Evolutionary conservation across 2,329 filamentous ascomycete genomes (phyloP).

Genomic region (Xylariaceae sp.): DNA sequence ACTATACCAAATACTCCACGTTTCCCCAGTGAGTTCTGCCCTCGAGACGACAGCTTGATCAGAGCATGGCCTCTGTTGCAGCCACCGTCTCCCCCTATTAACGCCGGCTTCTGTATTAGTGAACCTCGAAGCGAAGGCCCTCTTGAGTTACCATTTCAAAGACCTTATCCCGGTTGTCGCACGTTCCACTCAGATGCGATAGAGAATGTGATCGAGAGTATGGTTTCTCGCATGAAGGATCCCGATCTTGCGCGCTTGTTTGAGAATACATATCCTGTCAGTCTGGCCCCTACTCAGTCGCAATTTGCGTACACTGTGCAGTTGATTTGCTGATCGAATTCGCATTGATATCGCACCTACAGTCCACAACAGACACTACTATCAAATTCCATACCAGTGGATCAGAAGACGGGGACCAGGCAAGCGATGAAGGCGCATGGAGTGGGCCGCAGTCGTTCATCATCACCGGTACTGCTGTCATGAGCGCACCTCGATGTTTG

Average conservation of each 20-base stretch:
- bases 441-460: slow-evolving; percentile 85
- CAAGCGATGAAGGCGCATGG: slow-evolving; percentile 60
- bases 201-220: slow-evolving; percentile 78
- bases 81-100: slow-evolving; percentile 5
- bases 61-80: neutral
- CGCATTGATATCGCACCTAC: neutral
- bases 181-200: slow-evolving; percentile 85
- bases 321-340: slow-evolving; percentile 15
- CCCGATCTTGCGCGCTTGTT: slow-evolving; percentile 88
- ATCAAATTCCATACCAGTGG: slow-evolving; percentile 78
- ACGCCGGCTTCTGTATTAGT: slow-evolving; percentile 41
- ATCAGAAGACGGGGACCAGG: slow-evolving; percentile 47
- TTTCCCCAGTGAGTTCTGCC: slow-evolving; percentile 49
- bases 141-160: slow-evolving; percentile 76
- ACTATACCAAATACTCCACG: slow-evolving; percentile 57
- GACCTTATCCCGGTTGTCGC: slow-evolving; percentile 73
- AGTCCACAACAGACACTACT: slow-evolving; percentile 82
- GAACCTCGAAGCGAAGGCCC: slow-evolving; percentile 74
- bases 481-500: neutral
- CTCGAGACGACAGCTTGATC: too few relatives aligned
- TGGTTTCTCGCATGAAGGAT: slow-evolving; percentile 74
- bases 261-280: slow-evolving; percentile 79
- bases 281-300: slow-evolving; percentile 9
- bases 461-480: slow-evolving; percentile 58
- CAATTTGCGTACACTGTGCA: neutral